Base-by-base conservation (phyloP, 129 eudicot species). In the Tagetes erecta region DNA sequence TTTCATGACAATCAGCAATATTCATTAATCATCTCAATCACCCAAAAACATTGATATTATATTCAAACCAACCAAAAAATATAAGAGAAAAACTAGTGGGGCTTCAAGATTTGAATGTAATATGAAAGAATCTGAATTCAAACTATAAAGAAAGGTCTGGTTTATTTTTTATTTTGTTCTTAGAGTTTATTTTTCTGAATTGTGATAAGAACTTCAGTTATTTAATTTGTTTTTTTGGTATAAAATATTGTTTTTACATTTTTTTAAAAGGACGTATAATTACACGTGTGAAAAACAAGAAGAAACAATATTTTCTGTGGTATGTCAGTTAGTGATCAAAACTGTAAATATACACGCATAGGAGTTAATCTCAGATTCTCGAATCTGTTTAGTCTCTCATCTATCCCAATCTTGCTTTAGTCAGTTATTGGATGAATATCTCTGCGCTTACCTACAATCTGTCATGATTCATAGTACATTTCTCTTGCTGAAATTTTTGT, bases 401-500 rank as follows among this genome's bases (percentile, higher is more conserved):
- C 34, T 14, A 53, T 20, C 53, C 20, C 12, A 27, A 53, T 53
- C 49, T 55, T 36, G 50, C 31, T 31, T 49, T 55, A 11, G 42
- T 10, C 9, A 14, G 33, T 50, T 64, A 8, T 74, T 46, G 77
- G 44, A 73, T 72, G 37, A 45, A 47, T 46, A 58, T 41, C 3
- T 58, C 39, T 42, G 40, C 34, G 30, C 12, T 57, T 42, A 58
- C 44, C 1, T 5, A 49, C 47, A 39, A 31, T 56, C 13, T 72
- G 13, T 31, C 35, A 33, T 60, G 10, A 20, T 20, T 20, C 35
- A n/a, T 60, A 35, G 55, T 41, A 56, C 27, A n/a, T 67, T 12
- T 76, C 47, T 67, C 4, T 10, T 2, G 67, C 35, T 55, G 42
- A 50, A 8, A 76, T 55, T 45, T 34, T 76, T 66, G 13, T 34